Evolutionary conservation across 371 early-diverging fungal species (phyloP), one percentile per base, ranked within the genome.

Genomic region (Mycotypha africana): DNA sequence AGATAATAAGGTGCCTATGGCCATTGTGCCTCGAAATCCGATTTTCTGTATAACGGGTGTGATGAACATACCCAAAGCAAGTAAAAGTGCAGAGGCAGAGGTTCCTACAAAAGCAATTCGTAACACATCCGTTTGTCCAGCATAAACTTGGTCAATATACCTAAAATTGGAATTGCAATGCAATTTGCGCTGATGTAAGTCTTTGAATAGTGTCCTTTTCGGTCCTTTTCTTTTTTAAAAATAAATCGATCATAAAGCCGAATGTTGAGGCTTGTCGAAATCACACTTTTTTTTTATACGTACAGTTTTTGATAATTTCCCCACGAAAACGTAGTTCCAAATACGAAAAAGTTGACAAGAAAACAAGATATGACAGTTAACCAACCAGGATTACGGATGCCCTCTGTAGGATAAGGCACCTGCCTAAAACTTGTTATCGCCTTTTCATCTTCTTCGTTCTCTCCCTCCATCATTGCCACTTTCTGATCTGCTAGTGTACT

Each of bases 1-100:
- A 22, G 74, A 53, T 8, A 80, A 24, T 3, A 78, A 21, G 3
- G 82, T 70, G 0, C 88, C 88, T 7, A 77, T 56, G 1, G 62
- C 67, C 56, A 81, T 76, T 4, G 82, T 71, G n/a, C 72, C 42
- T 42, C 83, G 63, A 23, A 72, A 73, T 5, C 82, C 84, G 39
- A 82, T 45, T 28, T 60, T 54, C 20, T 70, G 73, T 41, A 79
- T 77, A 38, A 86, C 48, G 16, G 84, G 82, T 0, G 84, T 78
- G 5, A 82, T 70, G 17, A 85, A 72, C 4, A 83, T 56, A 1
- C 84, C 85, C 1, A 70, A 53, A 10, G 70, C 58, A 17, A 75
- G 52, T 42, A 78, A 42, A 26, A 64, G 37, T 0, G 76, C 71
- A 17, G 61, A 59, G 5, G 71, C 72, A 6, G 78, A 60, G 16